phyloP scores from a whole-genome alignment of 2,329 filamentous ascomycete species.

The Colletotrichum trifolii region DNA sequence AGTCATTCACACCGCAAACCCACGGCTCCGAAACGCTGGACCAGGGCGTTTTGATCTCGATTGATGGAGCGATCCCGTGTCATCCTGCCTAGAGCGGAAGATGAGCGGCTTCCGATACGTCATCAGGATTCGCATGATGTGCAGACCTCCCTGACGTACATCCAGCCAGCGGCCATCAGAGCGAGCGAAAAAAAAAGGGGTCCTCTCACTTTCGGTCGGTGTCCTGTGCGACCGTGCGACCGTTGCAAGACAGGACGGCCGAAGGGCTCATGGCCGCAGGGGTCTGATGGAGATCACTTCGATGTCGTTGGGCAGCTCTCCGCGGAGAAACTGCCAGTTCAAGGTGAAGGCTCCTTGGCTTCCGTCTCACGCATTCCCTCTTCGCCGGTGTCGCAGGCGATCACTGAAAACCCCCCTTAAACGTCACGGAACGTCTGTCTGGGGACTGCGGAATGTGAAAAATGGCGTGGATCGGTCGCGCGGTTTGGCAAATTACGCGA shows the following conservation, averaged over 20 bases:
- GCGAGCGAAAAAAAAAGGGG: conserved; percentile 8
- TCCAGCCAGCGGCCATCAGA: not conserved
- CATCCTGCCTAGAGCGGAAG: conserved; percentile 30
- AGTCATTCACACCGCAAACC: not conserved
- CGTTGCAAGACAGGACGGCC: conserved; percentile 5
- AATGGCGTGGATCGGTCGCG: conserved; percentile 13
- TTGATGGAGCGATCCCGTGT: conserved; percentile 31
- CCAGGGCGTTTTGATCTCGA: conserved; percentile 23
- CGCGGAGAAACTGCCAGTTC: not conserved
- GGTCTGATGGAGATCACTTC: conserved; percentile 6
- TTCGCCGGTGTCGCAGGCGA: conserved; percentile 11
- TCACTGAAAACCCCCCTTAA: conserved; percentile 30
- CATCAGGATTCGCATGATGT: conserved; percentile 18
- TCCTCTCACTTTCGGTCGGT: not conserved
- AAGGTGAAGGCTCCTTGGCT: not conserved
- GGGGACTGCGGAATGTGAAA: conserved; percentile 9
- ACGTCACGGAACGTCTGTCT: conserved; percentile 27
- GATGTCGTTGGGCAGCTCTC: conserved; percentile 1
- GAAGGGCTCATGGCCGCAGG: conserved; percentile 5
- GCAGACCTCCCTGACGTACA: not conserved
- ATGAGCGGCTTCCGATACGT: conserved; percentile 26
- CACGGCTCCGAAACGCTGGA: not conserved
- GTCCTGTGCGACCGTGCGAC: conserved; percentile 18
- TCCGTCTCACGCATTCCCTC: conserved; percentile 18
- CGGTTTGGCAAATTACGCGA: conserved; percentile 1